Conservation (phyloP, 768 basidiomycete species). For the Erythrobasidium yunnanense region DNA sequence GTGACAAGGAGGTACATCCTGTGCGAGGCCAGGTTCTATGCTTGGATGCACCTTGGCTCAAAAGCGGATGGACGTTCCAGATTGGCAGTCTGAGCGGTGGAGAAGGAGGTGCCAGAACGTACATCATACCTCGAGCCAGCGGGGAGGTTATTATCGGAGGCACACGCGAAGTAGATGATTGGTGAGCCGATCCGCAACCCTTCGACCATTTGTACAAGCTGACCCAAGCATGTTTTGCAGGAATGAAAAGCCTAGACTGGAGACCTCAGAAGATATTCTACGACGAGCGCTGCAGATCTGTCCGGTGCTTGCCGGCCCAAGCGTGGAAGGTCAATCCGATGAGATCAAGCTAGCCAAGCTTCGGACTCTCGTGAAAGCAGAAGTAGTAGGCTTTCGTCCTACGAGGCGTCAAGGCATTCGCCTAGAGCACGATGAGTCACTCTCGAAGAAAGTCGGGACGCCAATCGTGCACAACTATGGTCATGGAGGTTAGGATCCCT, state of each 20-base stretch:
- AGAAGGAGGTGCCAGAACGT: slow-evolving; percentile 40
- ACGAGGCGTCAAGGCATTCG: slow-evolving; percentile 38
- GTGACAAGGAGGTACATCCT: slow-evolving; percentile 39
- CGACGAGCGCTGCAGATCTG: slow-evolving; percentile 39
- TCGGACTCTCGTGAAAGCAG: slow-evolving; percentile 6
- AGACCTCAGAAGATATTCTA: slow-evolving; percentile 37
- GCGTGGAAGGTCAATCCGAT: no score
- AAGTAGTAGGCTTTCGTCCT: slow-evolving; percentile 36
- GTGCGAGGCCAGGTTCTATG: slow-evolving; percentile 41
- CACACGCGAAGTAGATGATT: slow-evolving; percentile 40
- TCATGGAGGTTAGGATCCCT: slow-evolving; percentile 40
- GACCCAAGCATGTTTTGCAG: background rate
- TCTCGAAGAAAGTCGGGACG: background rate
- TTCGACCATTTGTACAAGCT: background rate
- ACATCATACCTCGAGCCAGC: slow-evolving; percentile 41
- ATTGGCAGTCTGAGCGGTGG: slow-evolving; percentile 32
- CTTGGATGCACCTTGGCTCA: slow-evolving; percentile 38
- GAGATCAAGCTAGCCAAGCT: background rate
- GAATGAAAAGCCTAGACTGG: slow-evolving; percentile 31
- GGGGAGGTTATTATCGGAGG: slow-evolving; percentile 43
- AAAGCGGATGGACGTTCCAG: slow-evolving; percentile 40
- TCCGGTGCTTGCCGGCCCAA: slow-evolving; percentile 36
- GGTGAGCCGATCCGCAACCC: slow-evolving; percentile 28
- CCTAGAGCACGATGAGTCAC: slow-evolving; percentile 29
- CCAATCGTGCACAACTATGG: slow-evolving; percentile 41